Percentiles rank a stretch among this genome's conserved stretches.
phyloP scores from a whole-genome alignment of 1,139 yeast genomes.

The Hansenula lynferdii region DNA sequence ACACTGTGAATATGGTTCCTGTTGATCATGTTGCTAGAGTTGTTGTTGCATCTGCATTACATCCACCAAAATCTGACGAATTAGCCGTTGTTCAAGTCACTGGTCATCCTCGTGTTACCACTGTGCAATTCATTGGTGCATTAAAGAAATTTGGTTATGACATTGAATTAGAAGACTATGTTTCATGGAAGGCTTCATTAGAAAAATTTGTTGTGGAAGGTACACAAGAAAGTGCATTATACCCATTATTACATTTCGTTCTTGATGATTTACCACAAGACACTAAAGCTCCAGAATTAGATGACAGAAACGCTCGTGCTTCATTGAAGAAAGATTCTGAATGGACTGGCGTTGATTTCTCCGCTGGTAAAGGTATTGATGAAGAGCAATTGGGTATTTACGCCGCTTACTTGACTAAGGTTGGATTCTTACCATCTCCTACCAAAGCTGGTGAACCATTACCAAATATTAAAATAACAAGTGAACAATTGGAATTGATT shows the following conservation, averaged over 20 bases:
- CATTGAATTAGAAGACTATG: conserved; percentile 59
- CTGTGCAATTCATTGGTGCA: conserved; percentile 67
- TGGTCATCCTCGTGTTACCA: conserved; percentile 86
- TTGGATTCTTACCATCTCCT: conserved; percentile 75
- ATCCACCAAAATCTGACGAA: conserved; percentile 53
- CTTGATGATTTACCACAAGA: conserved; percentile 86
- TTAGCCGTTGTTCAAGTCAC: conserved; percentile 92
- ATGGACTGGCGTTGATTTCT: conserved; percentile 62
- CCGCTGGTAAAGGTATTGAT: conserved; percentile 72
- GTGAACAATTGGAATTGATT: conserved; percentile 60
- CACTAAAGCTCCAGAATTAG: conserved; percentile 93
- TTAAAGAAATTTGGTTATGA: conserved; percentile 69
- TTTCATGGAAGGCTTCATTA: conserved; percentile 70
- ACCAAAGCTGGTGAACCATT: conserved; percentile 37
- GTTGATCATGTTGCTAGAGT: conserved; percentile 97
- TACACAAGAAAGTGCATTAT: conserved; percentile 77
- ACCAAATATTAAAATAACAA: conserved; percentile 53
- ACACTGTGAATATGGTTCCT: conserved; percentile 94
- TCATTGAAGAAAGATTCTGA: conserved; percentile 56
- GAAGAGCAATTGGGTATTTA: conserved; percentile 65
- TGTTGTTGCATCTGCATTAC: conserved; percentile 76
- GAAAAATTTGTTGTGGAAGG: conserved; percentile 73
- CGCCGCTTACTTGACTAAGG: conserved; percentile 70
- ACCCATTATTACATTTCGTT: conserved; percentile 91
- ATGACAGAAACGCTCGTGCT: conserved; percentile 69